phyloP scores from a whole-genome alignment of 169 alveolate species.

The Cryptosporidium parvum region DNA sequence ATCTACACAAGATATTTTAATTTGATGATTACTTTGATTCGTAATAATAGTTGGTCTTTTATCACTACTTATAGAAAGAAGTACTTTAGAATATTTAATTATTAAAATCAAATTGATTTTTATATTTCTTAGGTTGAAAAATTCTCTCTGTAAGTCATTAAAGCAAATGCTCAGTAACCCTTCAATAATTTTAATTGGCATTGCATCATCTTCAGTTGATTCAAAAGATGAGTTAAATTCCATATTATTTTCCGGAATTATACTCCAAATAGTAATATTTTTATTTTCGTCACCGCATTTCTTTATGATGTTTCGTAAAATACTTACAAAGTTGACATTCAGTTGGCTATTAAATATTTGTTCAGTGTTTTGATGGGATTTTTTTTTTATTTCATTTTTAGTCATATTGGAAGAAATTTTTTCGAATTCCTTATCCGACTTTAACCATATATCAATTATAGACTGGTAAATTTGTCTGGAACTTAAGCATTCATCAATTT shows the following conservation, averaged over 20 bases:
- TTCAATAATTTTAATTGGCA: neutral
- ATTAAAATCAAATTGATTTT: conserved; percentile 30
- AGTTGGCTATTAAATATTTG: neutral
- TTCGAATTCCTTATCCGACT: neutral
- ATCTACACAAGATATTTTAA: conserved; percentile 42
- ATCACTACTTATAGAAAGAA: neutral
- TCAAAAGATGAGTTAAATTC: neutral
- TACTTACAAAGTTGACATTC: neutral
- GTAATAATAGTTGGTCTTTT: conserved; percentile 28
- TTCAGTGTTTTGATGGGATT: neutral
- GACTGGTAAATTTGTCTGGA: conserved; percentile 39
- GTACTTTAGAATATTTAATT: neutral
- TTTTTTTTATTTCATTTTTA: neutral
- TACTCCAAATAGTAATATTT: conserved; percentile 32
- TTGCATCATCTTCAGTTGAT: neutral
- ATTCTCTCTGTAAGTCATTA: conserved; percentile 42
- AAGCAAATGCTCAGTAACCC: neutral
- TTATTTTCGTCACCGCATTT: conserved; percentile 15
- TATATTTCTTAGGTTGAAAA: neutral
- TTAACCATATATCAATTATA: conserved; percentile 11
- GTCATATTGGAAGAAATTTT: neutral
- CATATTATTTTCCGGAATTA: conserved; percentile 20
- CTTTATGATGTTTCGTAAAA: conserved; percentile 5
- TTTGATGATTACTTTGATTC: conserved; percentile 25
- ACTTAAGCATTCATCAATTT: conserved; percentile 6